Percentiles rank a stretch among this genome's conserved stretches.
Evolutionary conservation across 805 yeast species (phyloP).

Genomic region (Candida insectalens): DNA sequence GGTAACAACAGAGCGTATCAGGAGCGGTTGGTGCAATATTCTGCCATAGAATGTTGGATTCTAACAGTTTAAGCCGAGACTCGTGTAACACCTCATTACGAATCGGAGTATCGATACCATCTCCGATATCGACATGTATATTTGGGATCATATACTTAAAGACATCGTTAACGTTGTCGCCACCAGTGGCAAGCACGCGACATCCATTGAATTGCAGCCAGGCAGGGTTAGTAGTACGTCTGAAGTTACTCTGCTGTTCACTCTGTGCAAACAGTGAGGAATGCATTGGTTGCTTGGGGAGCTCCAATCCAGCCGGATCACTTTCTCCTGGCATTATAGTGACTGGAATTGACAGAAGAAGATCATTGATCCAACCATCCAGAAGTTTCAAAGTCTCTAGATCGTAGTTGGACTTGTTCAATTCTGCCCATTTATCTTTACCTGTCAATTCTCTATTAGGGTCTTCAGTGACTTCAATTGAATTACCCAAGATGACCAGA

Average conservation of each 20-base stretch:
- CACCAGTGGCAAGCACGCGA: slow-evolving; percentile 64
- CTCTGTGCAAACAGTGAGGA: slow-evolving; percentile 50
- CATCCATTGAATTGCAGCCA: slow-evolving; percentile 53
- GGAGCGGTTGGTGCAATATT: slow-evolving; percentile 92
- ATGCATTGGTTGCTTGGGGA: slow-evolving; percentile 92
- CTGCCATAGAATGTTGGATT: slow-evolving; percentile 70
- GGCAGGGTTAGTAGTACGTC: slow-evolving; percentile 59
- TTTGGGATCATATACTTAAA: slow-evolving; percentile 50
- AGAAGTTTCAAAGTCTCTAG: slow-evolving; percentile 40
- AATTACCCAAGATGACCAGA: slow-evolving; percentile 67
- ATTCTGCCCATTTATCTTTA: slow-evolving; percentile 36
- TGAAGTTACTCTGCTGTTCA: slow-evolving; percentile 25
- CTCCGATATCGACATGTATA: slow-evolving; percentile 16
- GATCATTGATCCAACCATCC: slow-evolving; percentile 47
- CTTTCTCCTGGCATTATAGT: slow-evolving; percentile 74
- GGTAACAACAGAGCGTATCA: slow-evolving; percentile 87
- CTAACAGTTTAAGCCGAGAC: slow-evolving; percentile 50
- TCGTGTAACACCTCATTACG: slow-evolving; percentile 36
- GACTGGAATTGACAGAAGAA: slow-evolving; percentile 55
- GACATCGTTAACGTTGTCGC: slow-evolving; percentile 78
- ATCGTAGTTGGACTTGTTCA: slow-evolving; percentile 44
- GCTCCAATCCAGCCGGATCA: slow-evolving; percentile 77
- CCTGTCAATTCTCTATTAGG: slow-evolving; percentile 17
- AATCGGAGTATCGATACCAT: slow-evolving; percentile 16
- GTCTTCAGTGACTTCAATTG: slow-evolving; percentile 22